Evolutionary conservation across 768 basidiomycete genomes (phyloP), one percentile per base, ranked within the genome.

Genomic region (Pleurotus eryngii): DNA sequence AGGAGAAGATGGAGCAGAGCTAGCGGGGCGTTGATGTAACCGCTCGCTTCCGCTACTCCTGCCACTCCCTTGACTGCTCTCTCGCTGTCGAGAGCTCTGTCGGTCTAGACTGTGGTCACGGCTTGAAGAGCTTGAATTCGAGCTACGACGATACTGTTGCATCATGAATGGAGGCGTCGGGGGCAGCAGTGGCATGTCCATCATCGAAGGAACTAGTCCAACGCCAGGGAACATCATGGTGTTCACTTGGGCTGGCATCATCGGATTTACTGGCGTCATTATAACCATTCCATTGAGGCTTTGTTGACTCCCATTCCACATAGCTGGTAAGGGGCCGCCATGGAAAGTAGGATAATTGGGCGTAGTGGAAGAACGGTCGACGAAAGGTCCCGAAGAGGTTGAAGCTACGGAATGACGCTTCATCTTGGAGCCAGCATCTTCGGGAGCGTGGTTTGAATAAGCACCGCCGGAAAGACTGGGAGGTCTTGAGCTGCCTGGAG

Each of bases 161-260:
- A 87, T 78, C 85, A 89, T 89, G 70, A 90, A 90, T 11, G 89
- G 87, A 20, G 89, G 81, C 1, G 83, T 77, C 4, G 89, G 89
- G 8, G 89, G 89, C 27, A 90, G 76, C 8, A 90, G 72, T 5
- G 88, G 86, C 79, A 82, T 81, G 61, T 89, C 85, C 70, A 83
- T 72, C 55, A 77, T 70, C 57, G 74, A 77, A 40, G 78, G 72
- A 7, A 78, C 76, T 50, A 81, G 68, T 30, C 69, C 48, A 15
- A 75, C 74, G 57, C 80, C 65, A 20, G 76, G 70, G 5, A 76
- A 74, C 17, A 76, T 65, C 55, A 65, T 65, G 45, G 49, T 50
- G 46, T 56, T 54, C 56, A 37, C 37, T 30, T 57, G 48, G 24
- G 8, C 55, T 35, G 30, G 30, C 55, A 46, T 38, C 51, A 42